Percentiles rank a stretch among this genome's conserved stretches.
These are phyloP conservation scores for Alternaria gansuensis DNA, from an alignment of 2,329 filamentous ascomycete species.

Conservation along the genomic window DNA sequence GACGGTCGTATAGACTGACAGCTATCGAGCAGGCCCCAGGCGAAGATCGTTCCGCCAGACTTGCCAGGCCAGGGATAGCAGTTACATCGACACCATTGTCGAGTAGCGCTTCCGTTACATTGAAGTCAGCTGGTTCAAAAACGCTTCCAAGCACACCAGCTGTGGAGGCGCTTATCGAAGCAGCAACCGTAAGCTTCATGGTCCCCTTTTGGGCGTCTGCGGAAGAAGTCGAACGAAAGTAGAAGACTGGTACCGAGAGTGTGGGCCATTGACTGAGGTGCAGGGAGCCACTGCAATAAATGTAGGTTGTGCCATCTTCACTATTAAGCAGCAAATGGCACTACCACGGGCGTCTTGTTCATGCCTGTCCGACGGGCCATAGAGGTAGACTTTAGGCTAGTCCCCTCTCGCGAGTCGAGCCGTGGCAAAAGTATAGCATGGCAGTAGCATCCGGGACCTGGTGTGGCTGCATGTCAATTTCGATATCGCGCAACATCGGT, in stretches of 20 bases:
- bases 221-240: neutral
- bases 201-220: constrained; percentile 8
- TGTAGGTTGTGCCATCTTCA: constrained; percentile 8
- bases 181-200: constrained; percentile 18
- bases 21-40: constrained; percentile 31
- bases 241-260: constrained; percentile 10
- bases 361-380: constrained; percentile 9
- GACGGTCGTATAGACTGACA: constrained; percentile 24
- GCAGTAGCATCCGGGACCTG: neutral
- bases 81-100: constrained; percentile 30
- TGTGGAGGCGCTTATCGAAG: constrained; percentile 13
- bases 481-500: neutral
- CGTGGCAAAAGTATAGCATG: constrained; percentile 10
- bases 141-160: constrained; percentile 9
- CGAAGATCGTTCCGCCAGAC: constrained; percentile 16
- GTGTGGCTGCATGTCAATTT: neutral
- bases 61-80: constrained; percentile 26
- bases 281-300: constrained; percentile 18
- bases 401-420: constrained; percentile 3
- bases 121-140: constrained; percentile 32
- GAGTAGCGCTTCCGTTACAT: constrained; percentile 33
- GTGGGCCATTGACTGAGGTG: constrained; percentile 9
- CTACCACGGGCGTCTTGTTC: neutral
- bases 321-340: constrained; percentile 2
- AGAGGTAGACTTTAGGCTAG: constrained; percentile 9